Percentiles rank a stretch among this genome's conserved stretches.
Conservation (phyloP, 495 filamentous ascomycete genomes). For the Thozetella sp. region DNA sequence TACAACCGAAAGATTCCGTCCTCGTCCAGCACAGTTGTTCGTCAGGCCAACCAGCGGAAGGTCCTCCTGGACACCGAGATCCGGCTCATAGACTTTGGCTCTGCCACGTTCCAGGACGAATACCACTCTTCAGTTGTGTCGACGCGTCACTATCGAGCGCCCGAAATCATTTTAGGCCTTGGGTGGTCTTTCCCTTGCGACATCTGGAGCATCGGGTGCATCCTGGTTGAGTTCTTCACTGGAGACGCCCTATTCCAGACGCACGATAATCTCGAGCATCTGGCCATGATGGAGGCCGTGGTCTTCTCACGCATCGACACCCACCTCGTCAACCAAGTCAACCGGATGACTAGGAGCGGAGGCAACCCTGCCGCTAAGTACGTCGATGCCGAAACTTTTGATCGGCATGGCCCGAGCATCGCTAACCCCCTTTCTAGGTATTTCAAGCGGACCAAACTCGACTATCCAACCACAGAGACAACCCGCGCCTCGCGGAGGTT, state of each 20-base stretch:
- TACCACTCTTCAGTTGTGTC: constrained; percentile 98
- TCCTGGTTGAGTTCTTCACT: constrained; percentile 98
- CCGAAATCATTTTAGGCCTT: constrained; percentile 94
- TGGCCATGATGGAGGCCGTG: constrained; percentile 99
- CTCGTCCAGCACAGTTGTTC: constrained; percentile 72
- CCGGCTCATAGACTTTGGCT: constrained; percentile 95
- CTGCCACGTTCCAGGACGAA: constrained; percentile 96
- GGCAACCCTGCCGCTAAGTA: constrained; percentile 83
- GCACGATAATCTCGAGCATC: constrained; percentile 95
- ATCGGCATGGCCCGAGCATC: not conserved
- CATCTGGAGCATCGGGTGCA: constrained; percentile 99
- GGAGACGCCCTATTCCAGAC: constrained; percentile 98
- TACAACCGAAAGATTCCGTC: constrained; percentile 95
- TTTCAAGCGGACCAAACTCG: constrained; percentile 80
- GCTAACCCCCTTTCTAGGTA: constrained; percentile 54
- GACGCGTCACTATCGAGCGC: constrained; percentile 93
- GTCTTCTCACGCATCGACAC: constrained; percentile 74
- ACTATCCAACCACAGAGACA: constrained; percentile 88
- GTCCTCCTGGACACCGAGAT: constrained; percentile 96
- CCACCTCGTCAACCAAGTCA: constrained; percentile 76
- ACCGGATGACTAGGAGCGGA: constrained; percentile 62
- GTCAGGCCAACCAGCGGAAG: constrained; percentile 82
- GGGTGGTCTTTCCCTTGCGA: constrained; percentile 99
- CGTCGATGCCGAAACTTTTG: constrained; percentile 26
- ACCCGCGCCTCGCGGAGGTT: constrained; percentile 88